Conservation (phyloP, 371 early-diverging fungal species). For the Mortierella sp. region DNA sequence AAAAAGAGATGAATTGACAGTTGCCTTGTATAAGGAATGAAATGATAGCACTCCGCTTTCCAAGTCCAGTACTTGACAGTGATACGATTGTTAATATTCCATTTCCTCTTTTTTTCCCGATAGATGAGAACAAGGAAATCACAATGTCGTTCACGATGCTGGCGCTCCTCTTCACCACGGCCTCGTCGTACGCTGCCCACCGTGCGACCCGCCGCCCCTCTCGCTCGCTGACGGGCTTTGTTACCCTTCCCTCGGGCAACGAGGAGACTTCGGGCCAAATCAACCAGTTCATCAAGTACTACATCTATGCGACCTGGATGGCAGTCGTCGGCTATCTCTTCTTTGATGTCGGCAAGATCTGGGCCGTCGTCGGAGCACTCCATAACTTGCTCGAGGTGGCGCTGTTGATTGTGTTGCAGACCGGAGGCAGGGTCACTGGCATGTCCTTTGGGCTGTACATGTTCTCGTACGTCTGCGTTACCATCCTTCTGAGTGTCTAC, state of each 20-base stretch:
- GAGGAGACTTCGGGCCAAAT: slow-evolving; percentile 51
- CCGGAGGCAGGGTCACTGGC: slow-evolving; percentile 55
- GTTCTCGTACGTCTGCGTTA: slow-evolving; percentile 52
- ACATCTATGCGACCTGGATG: slow-evolving; percentile 59
- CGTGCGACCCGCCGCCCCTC: slow-evolving; percentile 37
- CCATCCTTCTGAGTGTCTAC: slow-evolving; percentile 54
- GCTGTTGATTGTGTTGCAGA: slow-evolving; percentile 43
- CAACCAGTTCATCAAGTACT: slow-evolving; percentile 55
- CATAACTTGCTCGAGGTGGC: slow-evolving; percentile 65
- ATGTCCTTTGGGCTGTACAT: slow-evolving; percentile 54
- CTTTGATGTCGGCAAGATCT: slow-evolving; percentile 65
- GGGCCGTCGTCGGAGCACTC: slow-evolving; percentile 63
- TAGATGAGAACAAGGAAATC: slow-evolving; percentile 38
- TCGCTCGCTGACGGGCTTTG: slow-evolving; percentile 48
- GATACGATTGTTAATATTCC: neutral
- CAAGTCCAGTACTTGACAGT: no score
- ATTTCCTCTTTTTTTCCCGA: neutral
- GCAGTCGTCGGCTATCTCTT: slow-evolving; percentile 58
- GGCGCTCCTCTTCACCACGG: slow-evolving; percentile 32
- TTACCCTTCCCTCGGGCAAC: slow-evolving; percentile 32
- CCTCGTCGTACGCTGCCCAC: slow-evolving; percentile 29
- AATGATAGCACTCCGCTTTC: no score
- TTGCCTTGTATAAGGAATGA: slow-evolving; percentile 12
- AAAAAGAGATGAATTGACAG: neutral
- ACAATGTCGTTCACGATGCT: slow-evolving; percentile 38